Evolutionary conservation across 1,139 yeast species (phyloP).

Genomic region (Entelexis sorbosivorans): DNA sequence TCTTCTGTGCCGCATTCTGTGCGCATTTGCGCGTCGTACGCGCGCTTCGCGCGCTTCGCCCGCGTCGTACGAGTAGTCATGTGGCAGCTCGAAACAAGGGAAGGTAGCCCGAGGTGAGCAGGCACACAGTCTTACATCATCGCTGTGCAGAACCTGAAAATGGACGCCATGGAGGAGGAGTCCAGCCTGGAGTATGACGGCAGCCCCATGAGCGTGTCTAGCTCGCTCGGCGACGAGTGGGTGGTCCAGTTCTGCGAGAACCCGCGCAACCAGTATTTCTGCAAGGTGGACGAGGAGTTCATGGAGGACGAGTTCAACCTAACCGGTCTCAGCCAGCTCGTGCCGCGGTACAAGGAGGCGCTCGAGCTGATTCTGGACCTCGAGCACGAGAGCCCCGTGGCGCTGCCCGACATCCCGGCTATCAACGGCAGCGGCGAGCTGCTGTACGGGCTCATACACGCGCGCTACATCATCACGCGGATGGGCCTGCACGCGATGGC

Average conservation of each 20-base stretch:
- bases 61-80: neutral
- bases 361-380: slow-evolving; percentile 80
- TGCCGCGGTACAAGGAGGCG: slow-evolving; percentile 87
- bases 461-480: slow-evolving; percentile 77
- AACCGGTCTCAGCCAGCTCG: slow-evolving; percentile 76
- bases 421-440: slow-evolving; percentile 86
- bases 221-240: slow-evolving; percentile 40
- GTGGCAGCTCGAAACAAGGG: neutral
- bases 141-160: slow-evolving; percentile 1
- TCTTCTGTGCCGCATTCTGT: too few species aligned
- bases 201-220: slow-evolving; percentile 18
- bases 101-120: neutral
- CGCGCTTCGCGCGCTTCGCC: too few species aligned
- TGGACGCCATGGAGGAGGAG: slow-evolving; percentile 8
- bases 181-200: slow-evolving; percentile 17
- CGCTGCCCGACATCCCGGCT: slow-evolving; percentile 58
- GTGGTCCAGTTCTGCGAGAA: slow-evolving; percentile 75
- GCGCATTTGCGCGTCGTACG: too few species aligned
- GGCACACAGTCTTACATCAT: neutral
- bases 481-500: slow-evolving; percentile 92
- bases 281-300: slow-evolving; percentile 83
- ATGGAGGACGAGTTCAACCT: slow-evolving; percentile 93
- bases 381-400: slow-evolving; percentile 55
- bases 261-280: slow-evolving; percentile 87
- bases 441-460: slow-evolving; percentile 87